Evolutionary conservation across 1,284 basidiomycete species (phyloP), one percentile per base, ranked within the genome.

Genomic region (Agroathelia rolfsii): DNA sequence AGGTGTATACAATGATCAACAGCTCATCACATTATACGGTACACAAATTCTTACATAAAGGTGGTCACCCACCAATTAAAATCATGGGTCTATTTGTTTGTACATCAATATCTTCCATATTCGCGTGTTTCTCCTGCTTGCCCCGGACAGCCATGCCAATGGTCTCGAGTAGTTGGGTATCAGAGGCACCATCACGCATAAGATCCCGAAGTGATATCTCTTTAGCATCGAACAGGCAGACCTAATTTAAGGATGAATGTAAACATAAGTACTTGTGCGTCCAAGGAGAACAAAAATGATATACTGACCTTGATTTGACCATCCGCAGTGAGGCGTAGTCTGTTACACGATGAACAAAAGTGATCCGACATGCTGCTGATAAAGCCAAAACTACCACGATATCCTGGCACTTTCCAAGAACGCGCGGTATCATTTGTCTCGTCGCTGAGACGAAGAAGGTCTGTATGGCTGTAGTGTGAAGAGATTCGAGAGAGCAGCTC

Each of bases 291-390:
- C 26, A 35, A 18, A 33, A 28, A n/a, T n/a, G 28, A 16, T 26
- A 22, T 16, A 30, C 55, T 45, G 46, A 76, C 87, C 69, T 92
- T 93, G 48, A 93, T 82, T 51, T 90, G 76, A 4, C 89, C 88
- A 50, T 93, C 88, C 10, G 87, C 83, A 19, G 84, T 89, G 31
- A 93, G 64, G 25, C 89, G 68, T 35, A 92, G 61, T 41, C 87
- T 68, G 50, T 89, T 89, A 58, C 88, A 93, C 2, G 78, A 77
- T 3, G 73, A 70, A 53, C 88, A 92, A 49, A 93, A 90, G 55
- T 90, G 86, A 53, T 93, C 86, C 18, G 86, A 89, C 86, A 89
- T 88, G 59, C 80, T 84, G 46, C 79, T 85, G 50, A 93, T 93
- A 59, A 92, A 89, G 6, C 87, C 87, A 47, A 92, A 69, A 43